Evolutionary conservation across 2,329 filamentous ascomycete species (phyloP).

Genomic region (Aureobasidium sp.): DNA sequence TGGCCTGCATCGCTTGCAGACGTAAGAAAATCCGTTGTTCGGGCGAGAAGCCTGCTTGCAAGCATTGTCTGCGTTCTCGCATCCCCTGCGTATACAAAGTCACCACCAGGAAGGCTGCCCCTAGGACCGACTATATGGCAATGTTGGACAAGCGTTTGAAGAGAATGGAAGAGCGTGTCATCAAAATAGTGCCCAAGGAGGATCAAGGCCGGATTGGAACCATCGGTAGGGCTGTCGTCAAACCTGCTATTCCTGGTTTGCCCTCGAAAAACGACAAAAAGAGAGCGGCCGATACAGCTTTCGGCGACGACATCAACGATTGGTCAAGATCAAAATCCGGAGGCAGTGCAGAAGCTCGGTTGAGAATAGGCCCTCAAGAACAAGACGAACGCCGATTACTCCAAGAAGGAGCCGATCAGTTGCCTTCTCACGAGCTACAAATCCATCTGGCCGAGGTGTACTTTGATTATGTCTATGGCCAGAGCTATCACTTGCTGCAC

Average conservation of each 20-base stretch:
- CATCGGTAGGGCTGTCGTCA: constrained; percentile 74
- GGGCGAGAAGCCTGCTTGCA: constrained; percentile 94
- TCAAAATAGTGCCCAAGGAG: constrained; percentile 85
- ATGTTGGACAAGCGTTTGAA: constrained; percentile 95
- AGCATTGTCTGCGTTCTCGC: constrained; percentile 84
- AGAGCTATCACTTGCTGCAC: constrained; percentile 88
- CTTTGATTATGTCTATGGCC: constrained; percentile 92
- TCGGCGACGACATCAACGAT: constrained; percentile 68
- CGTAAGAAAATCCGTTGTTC: constrained; percentile 98
- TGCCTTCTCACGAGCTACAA: constrained; percentile 81
- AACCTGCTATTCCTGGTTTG: constrained; percentile 58
- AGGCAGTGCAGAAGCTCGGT: constrained; percentile 26
- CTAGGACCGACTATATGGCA: constrained; percentile 95
- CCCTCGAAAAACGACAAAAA: constrained; percentile 58
- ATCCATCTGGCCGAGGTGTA: constrained; percentile 90
- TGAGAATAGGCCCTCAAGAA: constrained; percentile 31
- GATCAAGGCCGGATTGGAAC: constrained; percentile 60
- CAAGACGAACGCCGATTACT: constrained; percentile 66
- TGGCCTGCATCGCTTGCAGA: constrained; percentile 91
- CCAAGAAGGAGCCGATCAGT: constrained; percentile 69
- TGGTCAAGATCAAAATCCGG: constrained; percentile 56
- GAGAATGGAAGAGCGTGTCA: constrained; percentile 95
- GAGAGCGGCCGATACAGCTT: constrained; percentile 76
- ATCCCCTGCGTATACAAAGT: constrained; percentile 98
- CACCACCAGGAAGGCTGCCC: constrained; percentile 85